Evolutionary conservation across 2,329 filamentous ascomycete species (phyloP).

Genomic region (Zopfia rhizophila): DNA sequence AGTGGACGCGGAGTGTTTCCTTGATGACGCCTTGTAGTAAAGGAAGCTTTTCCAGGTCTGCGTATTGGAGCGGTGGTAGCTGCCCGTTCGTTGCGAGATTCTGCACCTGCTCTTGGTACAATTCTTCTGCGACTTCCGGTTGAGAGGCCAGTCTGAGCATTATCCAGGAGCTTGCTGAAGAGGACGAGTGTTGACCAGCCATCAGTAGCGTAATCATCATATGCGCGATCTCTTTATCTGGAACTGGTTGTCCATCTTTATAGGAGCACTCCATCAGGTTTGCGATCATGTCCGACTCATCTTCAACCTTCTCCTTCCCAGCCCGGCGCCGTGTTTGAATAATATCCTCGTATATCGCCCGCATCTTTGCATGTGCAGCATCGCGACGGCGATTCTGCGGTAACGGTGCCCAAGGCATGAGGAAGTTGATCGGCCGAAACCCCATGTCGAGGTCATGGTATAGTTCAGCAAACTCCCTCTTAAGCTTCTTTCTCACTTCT

Average conservation of each 20-base stretch:
- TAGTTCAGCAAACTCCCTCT: conserved; percentile 76
- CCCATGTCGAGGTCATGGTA: conserved; percentile 88
- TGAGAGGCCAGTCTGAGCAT: conserved; percentile 78
- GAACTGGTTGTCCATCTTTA: conserved; percentile 77
- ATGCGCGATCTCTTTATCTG: conserved; percentile 81
- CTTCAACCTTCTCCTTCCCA: conserved; percentile 55
- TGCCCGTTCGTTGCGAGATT: conserved; percentile 64
- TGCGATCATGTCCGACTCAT: conserved; percentile 75
- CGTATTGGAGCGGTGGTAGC: conserved; percentile 76
- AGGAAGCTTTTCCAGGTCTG: conserved; percentile 77
- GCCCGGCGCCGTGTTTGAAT: conserved; percentile 68
- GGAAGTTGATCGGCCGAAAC: conserved; percentile 84
- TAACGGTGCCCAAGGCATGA: conserved; percentile 81
- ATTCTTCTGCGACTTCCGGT: conserved; percentile 77
- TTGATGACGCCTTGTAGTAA: conserved; percentile 83
- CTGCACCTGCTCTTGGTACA: conserved; percentile 79
- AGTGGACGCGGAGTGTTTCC: conserved; percentile 86
- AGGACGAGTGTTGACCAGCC: conserved; percentile 86
- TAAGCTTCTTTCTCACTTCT: conserved; percentile 78
- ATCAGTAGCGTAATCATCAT: conserved; percentile 90
- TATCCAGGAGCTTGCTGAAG: conserved; percentile 82
- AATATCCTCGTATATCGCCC: conserved; percentile 80
- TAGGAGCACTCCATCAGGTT: conserved; percentile 82
- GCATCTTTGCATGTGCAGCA: conserved; percentile 77
- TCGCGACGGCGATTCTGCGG: conserved; percentile 82